Evolutionary conservation across 2,329 filamentous ascomycete genomes (phyloP).

Genomic region (Fusarium redolens): DNA sequence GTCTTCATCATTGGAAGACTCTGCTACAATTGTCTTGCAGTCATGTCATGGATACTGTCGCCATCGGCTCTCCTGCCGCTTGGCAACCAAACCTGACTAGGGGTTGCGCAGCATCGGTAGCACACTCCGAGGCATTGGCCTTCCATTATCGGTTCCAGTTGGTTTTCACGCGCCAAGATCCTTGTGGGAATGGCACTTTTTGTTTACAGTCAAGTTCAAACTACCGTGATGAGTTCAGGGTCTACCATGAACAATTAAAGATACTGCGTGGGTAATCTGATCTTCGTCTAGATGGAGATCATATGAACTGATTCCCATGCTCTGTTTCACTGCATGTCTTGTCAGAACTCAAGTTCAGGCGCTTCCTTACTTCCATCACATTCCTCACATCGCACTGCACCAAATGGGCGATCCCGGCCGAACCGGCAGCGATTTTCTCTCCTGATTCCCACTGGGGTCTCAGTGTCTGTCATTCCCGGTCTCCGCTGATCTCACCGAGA

Average conservation of each 20-base stretch:
- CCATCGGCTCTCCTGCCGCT: constrained; percentile 18
- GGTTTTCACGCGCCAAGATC: constrained; percentile 6
- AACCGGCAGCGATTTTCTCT: constrained; percentile 9
- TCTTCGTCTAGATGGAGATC: neutral
- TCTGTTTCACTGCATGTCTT: constrained; percentile 18
- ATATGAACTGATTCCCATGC: neutral
- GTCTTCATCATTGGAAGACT: neutral
- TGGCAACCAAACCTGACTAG: constrained; percentile 29
- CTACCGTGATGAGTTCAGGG: constrained; percentile 7
- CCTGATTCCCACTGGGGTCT: neutral
- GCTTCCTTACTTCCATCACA: constrained; percentile 24
- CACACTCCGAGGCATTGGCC: constrained; percentile 9
- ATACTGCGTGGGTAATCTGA: neutral
- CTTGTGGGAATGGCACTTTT: neutral
- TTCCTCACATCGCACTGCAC: constrained; percentile 24
- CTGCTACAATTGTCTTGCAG: neutral
- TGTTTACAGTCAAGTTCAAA: neutral
- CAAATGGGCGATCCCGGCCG: constrained; percentile 32
- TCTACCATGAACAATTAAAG: neutral
- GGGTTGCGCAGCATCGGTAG: constrained; percentile 11
- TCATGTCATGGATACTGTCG: constrained; percentile 12
- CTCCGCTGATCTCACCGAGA: constrained; percentile 18
- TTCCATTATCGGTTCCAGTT: constrained; percentile 6
- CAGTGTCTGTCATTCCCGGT: constrained; percentile 1
- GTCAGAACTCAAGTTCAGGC: neutral